phyloP scores from a whole-genome alignment of 495 filamentous ascomycete genomes.

The Recurvomyces mirabilis region DNA sequence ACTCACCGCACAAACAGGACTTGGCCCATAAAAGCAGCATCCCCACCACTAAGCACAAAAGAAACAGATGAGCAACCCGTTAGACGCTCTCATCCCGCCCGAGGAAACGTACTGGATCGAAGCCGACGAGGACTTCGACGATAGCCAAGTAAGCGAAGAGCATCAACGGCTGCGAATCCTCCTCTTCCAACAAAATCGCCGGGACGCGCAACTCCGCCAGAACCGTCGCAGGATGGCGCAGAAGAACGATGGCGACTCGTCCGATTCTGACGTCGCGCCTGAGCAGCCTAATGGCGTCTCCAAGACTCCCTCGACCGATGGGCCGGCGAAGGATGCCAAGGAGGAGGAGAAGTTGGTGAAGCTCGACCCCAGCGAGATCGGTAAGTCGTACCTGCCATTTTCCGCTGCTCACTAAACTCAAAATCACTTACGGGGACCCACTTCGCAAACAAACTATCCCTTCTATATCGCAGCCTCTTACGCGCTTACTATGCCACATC shows the following conservation, averaged over 20 bases:
- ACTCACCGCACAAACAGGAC: too few relatives aligned
- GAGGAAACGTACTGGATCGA: neutral
- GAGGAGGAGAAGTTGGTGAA: slow-evolving; percentile 17
- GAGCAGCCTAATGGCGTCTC: neutral
- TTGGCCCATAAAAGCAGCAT: too few relatives aligned
- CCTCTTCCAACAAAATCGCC: neutral
- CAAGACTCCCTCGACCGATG: neutral
- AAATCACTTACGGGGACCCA: neutral
- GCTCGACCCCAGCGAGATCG: slow-evolving; percentile 18
- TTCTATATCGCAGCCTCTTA: neutral
- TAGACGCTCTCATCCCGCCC: slow-evolving; percentile 1
- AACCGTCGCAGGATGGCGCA: slow-evolving; percentile 1
- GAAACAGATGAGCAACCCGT: slow-evolving; percentile 4
- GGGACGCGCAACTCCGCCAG: neutral
- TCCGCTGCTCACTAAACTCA: neutral
- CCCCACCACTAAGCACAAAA: too few relatives aligned
- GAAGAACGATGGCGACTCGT: neutral
- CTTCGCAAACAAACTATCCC: neutral
- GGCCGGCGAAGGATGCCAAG: neutral
- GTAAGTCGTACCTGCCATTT: neutral
- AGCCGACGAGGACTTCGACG: neutral
- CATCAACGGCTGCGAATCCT: neutral
- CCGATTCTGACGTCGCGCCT: neutral
- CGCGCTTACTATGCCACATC: neutral
- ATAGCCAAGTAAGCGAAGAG: neutral